phyloP scores from a whole-genome alignment of 2,329 filamentous ascomycete species.

The Lecanicillium sp. region DNA sequence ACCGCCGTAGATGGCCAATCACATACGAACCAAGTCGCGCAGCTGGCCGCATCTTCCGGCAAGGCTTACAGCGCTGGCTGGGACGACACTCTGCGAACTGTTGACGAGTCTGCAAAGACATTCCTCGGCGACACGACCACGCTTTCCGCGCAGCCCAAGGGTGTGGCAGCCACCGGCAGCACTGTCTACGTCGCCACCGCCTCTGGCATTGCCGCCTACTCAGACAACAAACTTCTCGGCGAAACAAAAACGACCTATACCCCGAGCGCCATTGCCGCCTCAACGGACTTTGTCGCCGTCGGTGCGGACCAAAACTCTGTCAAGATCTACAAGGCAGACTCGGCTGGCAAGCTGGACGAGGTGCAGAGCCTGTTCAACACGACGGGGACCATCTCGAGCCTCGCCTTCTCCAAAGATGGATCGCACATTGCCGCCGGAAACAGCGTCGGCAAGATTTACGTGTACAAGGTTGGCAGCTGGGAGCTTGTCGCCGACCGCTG shows the following conservation, averaged over 20 bases:
- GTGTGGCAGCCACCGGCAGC: slow-evolving; percentile 48
- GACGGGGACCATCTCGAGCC: slow-evolving; percentile 63
- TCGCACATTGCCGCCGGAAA: slow-evolving; percentile 74
- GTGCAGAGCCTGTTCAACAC: slow-evolving; percentile 56
- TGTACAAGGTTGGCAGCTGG: slow-evolving; percentile 57
- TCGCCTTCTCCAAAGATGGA: slow-evolving; percentile 80
- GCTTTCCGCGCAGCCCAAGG: slow-evolving; percentile 74
- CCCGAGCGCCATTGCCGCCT: slow-evolving; percentile 65
- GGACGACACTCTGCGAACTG: slow-evolving; percentile 82
- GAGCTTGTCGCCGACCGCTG: slow-evolving; percentile 69
- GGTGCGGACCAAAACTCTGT: slow-evolving; percentile 68
- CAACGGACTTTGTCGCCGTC: slow-evolving; percentile 62
- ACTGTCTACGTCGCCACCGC: slow-evolving; percentile 51
- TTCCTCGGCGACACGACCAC: slow-evolving; percentile 64
- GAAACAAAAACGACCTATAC: slow-evolving; percentile 52
- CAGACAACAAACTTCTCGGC: slow-evolving; percentile 52
- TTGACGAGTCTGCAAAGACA: slow-evolving; percentile 66
- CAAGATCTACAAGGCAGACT: slow-evolving; percentile 58
- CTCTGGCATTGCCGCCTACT: slow-evolving; percentile 45
- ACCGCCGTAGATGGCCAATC: slow-evolving; percentile 68
- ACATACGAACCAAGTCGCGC: slow-evolving; percentile 80
- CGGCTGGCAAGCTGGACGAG: slow-evolving; percentile 46
- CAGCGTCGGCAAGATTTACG: slow-evolving; percentile 77
- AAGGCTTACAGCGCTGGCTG: slow-evolving; percentile 82
- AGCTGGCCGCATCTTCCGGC: slow-evolving; percentile 55